Base-by-base conservation (phyloP, 768 basidiomycete species). In the Tricholoma bakamatsutake region DNA sequence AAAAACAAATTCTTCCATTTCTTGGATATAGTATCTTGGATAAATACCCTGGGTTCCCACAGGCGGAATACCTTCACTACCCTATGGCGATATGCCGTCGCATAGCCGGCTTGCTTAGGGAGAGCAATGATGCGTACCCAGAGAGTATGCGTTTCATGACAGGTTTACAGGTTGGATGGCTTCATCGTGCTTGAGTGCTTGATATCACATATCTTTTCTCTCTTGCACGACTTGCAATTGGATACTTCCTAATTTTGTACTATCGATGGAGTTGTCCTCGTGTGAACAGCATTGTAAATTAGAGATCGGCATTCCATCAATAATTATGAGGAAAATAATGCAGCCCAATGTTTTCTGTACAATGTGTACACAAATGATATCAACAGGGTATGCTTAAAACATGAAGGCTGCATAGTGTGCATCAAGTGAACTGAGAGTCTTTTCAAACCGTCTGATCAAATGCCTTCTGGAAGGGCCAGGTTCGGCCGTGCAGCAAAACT, bases 11-110 rank as follows among this genome's bases (percentile, higher is more conserved):
- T 42, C 18, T 45, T 15, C 11, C 7, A 42, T 9, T 15, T 28
- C 34, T 43, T 18, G 55, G 5, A 47, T 64, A 7, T 54, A 88
- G 82, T 49, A 73, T 85, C 30, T 62, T 89, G 55, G 74, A 84
- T 63, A 84, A 78, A 60, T 88, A 90, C 67, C 89, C 90, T 33
- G 84, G 87, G 17, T 92, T 93, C 66, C 85, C 87, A 8, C 90
- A 93, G 66, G 87, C 90, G n/a, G 94, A 98, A 68, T 83, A 87
- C 58, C 73, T 97, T 8, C 83, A 80, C 33, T 97, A 98, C 64
- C 90, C 95, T 0, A 80, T 85, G 72, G 75, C 83, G 21, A 79
- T 91, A 11, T 93, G 93, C 67, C 80, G 80, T 9, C 81, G 85
- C 46, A 68, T 98, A 17, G 83, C 85, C 0, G 79, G 71, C 5